Conservation (phyloP, 2,329 filamentous ascomycete species). For the Pyricularia grisea region DNA sequence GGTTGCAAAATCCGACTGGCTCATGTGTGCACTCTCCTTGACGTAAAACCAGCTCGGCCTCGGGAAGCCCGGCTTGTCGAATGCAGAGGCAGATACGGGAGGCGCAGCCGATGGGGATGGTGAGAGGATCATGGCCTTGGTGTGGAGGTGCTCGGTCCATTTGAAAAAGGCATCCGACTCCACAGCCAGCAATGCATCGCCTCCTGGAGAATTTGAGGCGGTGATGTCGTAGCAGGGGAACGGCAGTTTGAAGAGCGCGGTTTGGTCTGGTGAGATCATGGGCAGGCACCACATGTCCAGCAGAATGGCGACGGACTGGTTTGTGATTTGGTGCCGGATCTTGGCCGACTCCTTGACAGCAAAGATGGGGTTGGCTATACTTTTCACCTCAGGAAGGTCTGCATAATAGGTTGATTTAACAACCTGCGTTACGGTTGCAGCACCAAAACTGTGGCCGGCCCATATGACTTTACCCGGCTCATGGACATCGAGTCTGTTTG, state of each 20-base stretch:
- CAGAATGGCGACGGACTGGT: slow-evolving; percentile 55
- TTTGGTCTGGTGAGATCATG: slow-evolving; percentile 51
- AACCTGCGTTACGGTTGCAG: slow-evolving; percentile 64
- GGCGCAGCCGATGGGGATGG: slow-evolving; percentile 34
- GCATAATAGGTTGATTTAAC: slow-evolving; percentile 71
- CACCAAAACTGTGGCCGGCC: slow-evolving; percentile 75
- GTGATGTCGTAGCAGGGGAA: slow-evolving; percentile 54
- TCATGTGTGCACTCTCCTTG: slow-evolving; percentile 64
- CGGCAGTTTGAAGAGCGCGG: slow-evolving; percentile 60
- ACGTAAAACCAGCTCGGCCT: slow-evolving; percentile 69
- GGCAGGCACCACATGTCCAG: slow-evolving; percentile 79
- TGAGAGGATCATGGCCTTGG: slow-evolving; percentile 58
- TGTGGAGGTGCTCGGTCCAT: slow-evolving; percentile 63
- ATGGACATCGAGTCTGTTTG: slow-evolving; percentile 54
- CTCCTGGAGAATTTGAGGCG: slow-evolving; percentile 37
- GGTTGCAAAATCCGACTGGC: slow-evolving; percentile 74
- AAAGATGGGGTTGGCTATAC: slow-evolving; percentile 51
- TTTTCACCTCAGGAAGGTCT: slow-evolving; percentile 30
- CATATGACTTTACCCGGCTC: slow-evolving; percentile 66
- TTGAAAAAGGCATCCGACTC: slow-evolving; percentile 71
- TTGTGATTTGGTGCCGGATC: slow-evolving; percentile 58
- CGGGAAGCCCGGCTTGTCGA: slow-evolving; percentile 28
- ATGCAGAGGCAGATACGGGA: slow-evolving; percentile 29
- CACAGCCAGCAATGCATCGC: slow-evolving; percentile 56
- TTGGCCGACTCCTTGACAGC: slow-evolving; percentile 21